Evolutionary conservation across 2,329 filamentous ascomycete species (phyloP).

Genomic region (Zasmidium angulare): DNA sequence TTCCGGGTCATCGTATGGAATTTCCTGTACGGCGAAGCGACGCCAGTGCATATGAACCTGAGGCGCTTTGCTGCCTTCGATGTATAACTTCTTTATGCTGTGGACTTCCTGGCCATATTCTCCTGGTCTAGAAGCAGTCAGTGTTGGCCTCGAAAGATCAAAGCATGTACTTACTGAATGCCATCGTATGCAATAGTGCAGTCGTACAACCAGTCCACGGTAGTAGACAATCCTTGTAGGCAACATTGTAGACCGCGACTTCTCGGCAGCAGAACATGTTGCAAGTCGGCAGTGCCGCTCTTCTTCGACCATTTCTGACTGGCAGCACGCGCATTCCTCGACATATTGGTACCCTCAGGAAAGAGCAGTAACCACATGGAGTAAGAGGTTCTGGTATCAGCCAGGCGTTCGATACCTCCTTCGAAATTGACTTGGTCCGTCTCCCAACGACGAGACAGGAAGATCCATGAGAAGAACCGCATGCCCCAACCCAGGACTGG

Average conservation of each 20-base stretch:
- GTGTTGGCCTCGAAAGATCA: not conserved
- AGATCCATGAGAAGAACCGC: constrained; percentile 83
- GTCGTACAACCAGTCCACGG: constrained; percentile 79
- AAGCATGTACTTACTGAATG: constrained; percentile 64
- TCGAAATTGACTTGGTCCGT: constrained; percentile 71
- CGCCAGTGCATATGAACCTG: constrained; percentile 95
- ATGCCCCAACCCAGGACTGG: constrained; percentile 76
- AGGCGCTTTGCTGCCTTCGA: constrained; percentile 80
- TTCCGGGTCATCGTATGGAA: constrained; percentile 70
- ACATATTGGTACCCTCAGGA: constrained; percentile 80
- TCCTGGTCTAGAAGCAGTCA: constrained; percentile 35
- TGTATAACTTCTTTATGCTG: constrained; percentile 77
- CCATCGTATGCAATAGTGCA: constrained; percentile 93
- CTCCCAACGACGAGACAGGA: constrained; percentile 81
- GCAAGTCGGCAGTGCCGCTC: constrained; percentile 63
- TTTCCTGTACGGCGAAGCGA: constrained; percentile 74
- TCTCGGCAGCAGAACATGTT: constrained; percentile 71
- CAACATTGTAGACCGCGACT: constrained; percentile 78
- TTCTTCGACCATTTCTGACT: constrained; percentile 77
- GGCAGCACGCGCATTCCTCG: constrained; percentile 65
- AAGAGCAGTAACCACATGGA: constrained; percentile 89
- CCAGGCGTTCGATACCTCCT: constrained; percentile 68
- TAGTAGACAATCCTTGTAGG: constrained; percentile 68
- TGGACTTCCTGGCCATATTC: constrained; percentile 83
- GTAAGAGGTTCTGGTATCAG: constrained; percentile 55